These are phyloP conservation scores for Mycena indigotica DNA, from an alignment of 768 basidiomycete species.

Conservation along the genomic window DNA sequence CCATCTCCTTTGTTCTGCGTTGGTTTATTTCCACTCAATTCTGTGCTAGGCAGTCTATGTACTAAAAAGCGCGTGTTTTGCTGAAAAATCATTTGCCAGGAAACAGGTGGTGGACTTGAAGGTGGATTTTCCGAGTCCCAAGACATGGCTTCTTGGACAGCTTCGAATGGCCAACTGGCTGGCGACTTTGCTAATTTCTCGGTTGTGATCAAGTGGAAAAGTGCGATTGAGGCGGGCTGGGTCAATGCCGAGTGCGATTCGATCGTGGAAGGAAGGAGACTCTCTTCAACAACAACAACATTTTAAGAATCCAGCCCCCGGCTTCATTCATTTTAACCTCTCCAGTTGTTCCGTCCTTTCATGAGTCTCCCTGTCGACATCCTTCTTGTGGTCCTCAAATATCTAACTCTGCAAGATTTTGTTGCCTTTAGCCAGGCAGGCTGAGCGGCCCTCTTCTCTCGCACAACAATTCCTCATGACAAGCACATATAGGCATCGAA, in stretches of 20 bases:
- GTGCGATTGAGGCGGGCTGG: neutral
- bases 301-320: neutral
- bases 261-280: neutral
- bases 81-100: neutral
- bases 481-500: constrained; percentile 56
- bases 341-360: constrained; percentile 36
- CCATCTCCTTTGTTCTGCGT: neutral
- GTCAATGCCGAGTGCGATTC: constrained; percentile 3
- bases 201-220: neutral
- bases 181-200: neutral
- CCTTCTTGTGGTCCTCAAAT: constrained; percentile 43
- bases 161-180: neutral
- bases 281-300: neutral
- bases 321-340: constrained; percentile 11
- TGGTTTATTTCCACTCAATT: too few species aligned
- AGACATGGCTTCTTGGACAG: neutral
- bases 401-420: constrained; percentile 45
- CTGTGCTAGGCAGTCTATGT: too few species aligned
- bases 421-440: constrained; percentile 51
- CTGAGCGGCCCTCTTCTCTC: neutral
- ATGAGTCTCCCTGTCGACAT: constrained; percentile 47
- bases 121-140: neutral
- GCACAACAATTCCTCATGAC: neutral
- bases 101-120: neutral
- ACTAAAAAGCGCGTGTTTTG: neutral